These are phyloP conservation scores for Phytophthora vignae DNA, from an alignment of 352 stramenopile genomes.

Conservation along the genomic window DNA sequence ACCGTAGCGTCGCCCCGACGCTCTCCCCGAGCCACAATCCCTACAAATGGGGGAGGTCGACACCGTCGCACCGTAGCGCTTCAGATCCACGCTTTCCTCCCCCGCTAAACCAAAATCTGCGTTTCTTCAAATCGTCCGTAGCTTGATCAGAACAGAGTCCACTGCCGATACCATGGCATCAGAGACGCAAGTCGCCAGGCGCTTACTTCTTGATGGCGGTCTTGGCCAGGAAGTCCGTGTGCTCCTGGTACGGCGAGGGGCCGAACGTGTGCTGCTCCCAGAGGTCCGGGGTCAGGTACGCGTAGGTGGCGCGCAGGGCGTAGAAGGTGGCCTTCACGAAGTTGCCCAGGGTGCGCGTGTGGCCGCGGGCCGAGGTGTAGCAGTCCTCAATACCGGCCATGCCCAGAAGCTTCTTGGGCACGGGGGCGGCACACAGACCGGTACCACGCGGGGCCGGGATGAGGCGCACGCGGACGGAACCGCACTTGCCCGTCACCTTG, in stretches of 20 bases:
- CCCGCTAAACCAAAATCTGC: conserved; percentile 36
- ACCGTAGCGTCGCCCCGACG: conserved; percentile 91
- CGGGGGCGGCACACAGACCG: conserved; percentile 97
- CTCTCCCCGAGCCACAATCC: conserved; percentile 59
- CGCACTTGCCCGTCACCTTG: conserved; percentile 99
- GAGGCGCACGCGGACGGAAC: conserved; percentile 98
- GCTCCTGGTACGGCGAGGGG: conserved; percentile 97
- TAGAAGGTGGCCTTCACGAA: conserved; percentile 99
- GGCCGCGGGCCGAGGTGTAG: conserved; percentile 96
- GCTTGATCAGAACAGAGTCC: conserved; percentile 37
- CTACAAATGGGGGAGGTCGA: conserved; percentile 81
- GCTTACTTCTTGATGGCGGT: conserved; percentile 93
- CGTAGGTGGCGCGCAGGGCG: conserved; percentile 97
- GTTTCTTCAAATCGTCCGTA: conserved; percentile 33
- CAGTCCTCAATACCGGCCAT: conserved; percentile 99
- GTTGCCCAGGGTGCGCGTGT: conserved; percentile 99
- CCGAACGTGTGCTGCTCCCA: conserved; percentile 97
- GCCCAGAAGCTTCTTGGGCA: conserved; percentile 98
- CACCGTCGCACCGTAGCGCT: conserved; percentile 92
- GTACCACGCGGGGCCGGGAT: conserved; percentile 99
- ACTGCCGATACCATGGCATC: conserved; percentile 27
- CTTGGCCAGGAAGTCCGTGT: conserved; percentile 99
- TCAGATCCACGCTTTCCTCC: conserved; percentile 83
- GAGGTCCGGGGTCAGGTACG: conserved; percentile 99
- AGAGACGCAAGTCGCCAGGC: not conserved